Base-by-base conservation (phyloP, 148 eudicot genomes). In the Spergularia marina region DNA sequence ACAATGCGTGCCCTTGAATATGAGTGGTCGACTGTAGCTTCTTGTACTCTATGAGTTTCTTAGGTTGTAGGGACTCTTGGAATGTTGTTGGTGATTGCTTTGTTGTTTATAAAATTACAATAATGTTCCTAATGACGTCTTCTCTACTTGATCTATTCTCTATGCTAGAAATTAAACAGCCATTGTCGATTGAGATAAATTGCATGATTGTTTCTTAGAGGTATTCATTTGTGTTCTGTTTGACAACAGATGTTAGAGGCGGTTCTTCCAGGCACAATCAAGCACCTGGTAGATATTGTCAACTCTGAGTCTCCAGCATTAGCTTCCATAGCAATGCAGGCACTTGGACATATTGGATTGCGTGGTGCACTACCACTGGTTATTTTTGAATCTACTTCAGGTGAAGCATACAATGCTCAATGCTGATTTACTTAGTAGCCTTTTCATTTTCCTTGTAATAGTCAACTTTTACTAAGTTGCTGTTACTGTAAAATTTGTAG, bases 311-410 rank as follows among this genome's bases (percentile, higher is more conserved):
- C 86, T 70, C 86, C 95, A 51, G 58, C 91, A 79, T 80, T 91
- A 83, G 98, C 98, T 85, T 91, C 98, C 49, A 80, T 89, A 51
- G 97, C 95, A 65, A 88, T 91, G 93, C 89, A 94, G 85, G 91
- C 95, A 72, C 82, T 94, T 72, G 98, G 98, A 74, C 91, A 90
- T 83, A 87, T 94, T 79, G 97, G 93, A 73, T 84, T 91, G 74
- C 86, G 91, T 71, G 81, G 78, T 65, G 81, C 88, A 71, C 74
- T 91, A 53, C 92, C 98, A 70, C 78, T 70, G 23, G 77, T 90
- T 72, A 71, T 47, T 84, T 34, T 53, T 77, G 93, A 88, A 63
- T 80, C 85, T 73, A 78, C 80, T 79, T 81, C 91, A 85, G 97
- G 98, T 94, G 72, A 77, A 72, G 63, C 72, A 63, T 82, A 67